phyloP scores from a whole-genome alignment of 2,329 filamentous ascomycete genomes.

The Claviceps capensis region DNA sequence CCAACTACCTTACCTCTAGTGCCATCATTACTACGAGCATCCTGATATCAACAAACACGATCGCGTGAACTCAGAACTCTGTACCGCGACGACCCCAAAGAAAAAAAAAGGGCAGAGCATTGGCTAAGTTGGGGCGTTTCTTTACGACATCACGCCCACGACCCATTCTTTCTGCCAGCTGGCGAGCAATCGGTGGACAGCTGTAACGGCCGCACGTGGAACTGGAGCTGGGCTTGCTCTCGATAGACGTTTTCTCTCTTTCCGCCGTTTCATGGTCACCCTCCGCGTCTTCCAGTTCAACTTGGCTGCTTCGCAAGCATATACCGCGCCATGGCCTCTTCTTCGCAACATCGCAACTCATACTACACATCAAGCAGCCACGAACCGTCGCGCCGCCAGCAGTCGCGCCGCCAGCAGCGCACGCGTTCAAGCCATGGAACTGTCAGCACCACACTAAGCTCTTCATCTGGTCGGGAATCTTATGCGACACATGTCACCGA shows the following conservation, averaged over 20 bases:
- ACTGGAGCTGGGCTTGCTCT: not conserved
- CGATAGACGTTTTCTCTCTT: not conserved
- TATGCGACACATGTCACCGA: slow-evolving; percentile 77
- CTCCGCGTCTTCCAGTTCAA: not conserved
- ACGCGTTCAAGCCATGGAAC: slow-evolving; percentile 76
- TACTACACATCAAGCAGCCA: slow-evolving; percentile 29
- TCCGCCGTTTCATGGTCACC: not conserved
- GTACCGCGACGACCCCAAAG: not conserved
- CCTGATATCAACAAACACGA: slow-evolving; percentile 1
- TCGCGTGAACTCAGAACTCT: not conserved
- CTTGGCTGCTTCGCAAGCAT: not conserved
- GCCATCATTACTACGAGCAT: not conserved
- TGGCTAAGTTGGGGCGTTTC: not conserved
- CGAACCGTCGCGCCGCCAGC: slow-evolving; percentile 27
- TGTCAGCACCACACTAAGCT: slow-evolving; percentile 71
- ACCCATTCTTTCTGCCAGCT: not conserved
- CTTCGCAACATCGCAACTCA: slow-evolving; percentile 39
- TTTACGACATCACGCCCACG: slow-evolving; percentile 2
- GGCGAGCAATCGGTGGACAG: not conserved
- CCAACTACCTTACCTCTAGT: not conserved
- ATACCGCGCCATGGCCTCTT: slow-evolving; percentile 29
- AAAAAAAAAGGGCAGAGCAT: not conserved
- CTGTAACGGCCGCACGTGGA: slow-evolving; percentile 1
- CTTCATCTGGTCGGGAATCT: slow-evolving; percentile 61
- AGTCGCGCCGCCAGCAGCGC: slow-evolving; percentile 34